Evolutionary conservation across 23 red algal genomes (phyloP).

Genomic region (Gracilaria domingensis): DNA sequence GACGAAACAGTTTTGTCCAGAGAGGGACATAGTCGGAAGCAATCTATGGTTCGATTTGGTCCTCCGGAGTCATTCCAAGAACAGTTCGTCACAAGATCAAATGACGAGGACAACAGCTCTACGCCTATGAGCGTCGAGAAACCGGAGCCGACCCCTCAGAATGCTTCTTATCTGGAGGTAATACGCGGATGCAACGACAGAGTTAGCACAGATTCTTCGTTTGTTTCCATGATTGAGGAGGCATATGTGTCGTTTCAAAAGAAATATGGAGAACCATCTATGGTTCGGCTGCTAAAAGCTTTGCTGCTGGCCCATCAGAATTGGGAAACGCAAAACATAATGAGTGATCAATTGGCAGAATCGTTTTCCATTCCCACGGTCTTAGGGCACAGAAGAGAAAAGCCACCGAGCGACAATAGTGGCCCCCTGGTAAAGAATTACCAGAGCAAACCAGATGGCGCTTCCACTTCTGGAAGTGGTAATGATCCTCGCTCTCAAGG

Average conservation of each 20-base stretch:
- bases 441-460: neutral
- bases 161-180: constrained; percentile 18
- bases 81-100: neutral
- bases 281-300: constrained; percentile 27
- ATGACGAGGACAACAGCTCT: neutral
- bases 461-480: neutral
- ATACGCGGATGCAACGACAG: neutral
- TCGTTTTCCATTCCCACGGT: constrained; percentile 13
- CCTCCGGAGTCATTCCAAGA: neutral
- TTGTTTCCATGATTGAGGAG: constrained; percentile 39
- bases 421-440: neutral
- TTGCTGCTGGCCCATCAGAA: constrained; percentile 43
- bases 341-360: constrained; percentile 38
- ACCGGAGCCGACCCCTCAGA: neutral
- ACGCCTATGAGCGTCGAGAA: neutral
- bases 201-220: constrained; percentile 27
- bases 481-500: neutral
- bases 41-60: neutral
- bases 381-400: neutral
- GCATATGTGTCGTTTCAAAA: constrained; percentile 19
- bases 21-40: neutral
- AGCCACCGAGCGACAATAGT: neutral
- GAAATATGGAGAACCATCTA: neutral
- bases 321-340: constrained; percentile 52
- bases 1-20: neutral